These are phyloP conservation scores for Gossypium schwendimanii DNA, from an alignment of 441 rosid genomes.

Conservation along the genomic window DNA sequence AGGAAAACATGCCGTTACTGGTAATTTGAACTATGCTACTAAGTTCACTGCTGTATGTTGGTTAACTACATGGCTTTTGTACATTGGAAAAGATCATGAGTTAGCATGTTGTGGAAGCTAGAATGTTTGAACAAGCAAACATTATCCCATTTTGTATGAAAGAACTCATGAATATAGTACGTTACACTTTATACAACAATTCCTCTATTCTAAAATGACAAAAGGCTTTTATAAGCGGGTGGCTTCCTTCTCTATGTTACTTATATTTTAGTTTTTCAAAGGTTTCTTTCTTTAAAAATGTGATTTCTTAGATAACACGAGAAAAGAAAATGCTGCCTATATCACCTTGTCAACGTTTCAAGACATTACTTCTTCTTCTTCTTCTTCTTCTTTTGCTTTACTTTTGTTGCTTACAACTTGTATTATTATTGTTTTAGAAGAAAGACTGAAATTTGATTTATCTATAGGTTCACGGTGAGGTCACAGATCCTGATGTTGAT, in stretches of 20 bases:
- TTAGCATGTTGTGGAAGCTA: too few species aligned
- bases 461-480: conserved; percentile 94
- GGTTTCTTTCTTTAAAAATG: neutral
- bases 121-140: too few species aligned
- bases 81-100: neutral
- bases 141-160: too few species aligned
- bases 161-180: neutral
- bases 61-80: neutral
- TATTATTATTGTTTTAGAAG: neutral
- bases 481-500: conserved; percentile 73
- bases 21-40: conserved; percentile 27
- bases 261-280: neutral
- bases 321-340: neutral
- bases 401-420: neutral
- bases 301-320: neutral
- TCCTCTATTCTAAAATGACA: neutral
- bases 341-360: neutral
- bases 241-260: neutral
- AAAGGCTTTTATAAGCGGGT: neutral
- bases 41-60: neutral
- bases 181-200: neutral
- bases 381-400: neutral
- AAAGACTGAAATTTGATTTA: neutral
- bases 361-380: neutral
- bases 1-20: conserved; percentile 85